Conservation (phyloP, 768 basidiomycete species). For the Boletus reticulatus region DNA sequence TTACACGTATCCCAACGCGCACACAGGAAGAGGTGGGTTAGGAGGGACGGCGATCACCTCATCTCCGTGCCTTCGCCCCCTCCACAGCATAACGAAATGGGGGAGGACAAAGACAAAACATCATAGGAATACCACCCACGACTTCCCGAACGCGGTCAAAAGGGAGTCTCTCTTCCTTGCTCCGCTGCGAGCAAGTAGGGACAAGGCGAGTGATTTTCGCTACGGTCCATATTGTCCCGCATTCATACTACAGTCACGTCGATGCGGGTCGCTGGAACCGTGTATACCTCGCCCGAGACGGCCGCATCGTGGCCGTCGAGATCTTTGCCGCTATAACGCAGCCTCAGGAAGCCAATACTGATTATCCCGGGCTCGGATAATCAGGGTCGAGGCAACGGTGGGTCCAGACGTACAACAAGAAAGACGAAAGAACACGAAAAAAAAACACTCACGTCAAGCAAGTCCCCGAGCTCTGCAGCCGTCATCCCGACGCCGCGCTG, state of each 20-base stretch:
- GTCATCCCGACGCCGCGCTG: conserved; percentile 20
- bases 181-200: conserved; percentile 3
- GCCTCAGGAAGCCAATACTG: conserved; percentile 3
- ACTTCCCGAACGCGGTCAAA: conserved; percentile 2
- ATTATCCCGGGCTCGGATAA: conserved; percentile 4
- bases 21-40: conserved; percentile 17
- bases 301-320: background rate
- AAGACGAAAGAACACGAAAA: background rate
- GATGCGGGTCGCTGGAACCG: conserved; percentile 14
- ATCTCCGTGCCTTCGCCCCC: conserved; percentile 21
- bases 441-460: conserved; percentile 31
- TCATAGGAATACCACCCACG: background rate
- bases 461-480: conserved; percentile 30
- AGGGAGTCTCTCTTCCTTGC: conserved; percentile 2
- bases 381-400: conserved; percentile 18
- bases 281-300: background rate
- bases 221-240: background rate
- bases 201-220: conserved; percentile 1
- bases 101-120: conserved; percentile 5
- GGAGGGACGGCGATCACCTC: conserved; percentile 29
- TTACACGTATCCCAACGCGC: conserved; percentile 5
- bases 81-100: conserved; percentile 18
- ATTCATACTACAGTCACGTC: conserved; percentile 2
- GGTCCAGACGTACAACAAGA: background rate
- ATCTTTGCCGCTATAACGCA: conserved; percentile 20